Base-by-base conservation (phyloP, 1,284 basidiomycete species). In the Apiotrichum veenhuisii region DNA sequence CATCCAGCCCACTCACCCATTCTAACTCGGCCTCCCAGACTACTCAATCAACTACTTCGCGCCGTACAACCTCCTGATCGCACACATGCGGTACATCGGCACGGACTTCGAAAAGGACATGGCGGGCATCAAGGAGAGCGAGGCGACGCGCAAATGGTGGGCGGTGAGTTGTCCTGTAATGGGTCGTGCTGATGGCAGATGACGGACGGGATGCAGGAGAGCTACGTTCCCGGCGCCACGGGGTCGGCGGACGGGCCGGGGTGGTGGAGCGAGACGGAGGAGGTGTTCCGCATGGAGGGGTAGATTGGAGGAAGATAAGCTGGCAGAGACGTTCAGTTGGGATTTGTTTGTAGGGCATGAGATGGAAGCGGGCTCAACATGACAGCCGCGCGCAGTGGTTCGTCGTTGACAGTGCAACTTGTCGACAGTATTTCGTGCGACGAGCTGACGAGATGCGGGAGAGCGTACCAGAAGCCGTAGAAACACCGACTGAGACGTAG, bases 81-180 rank as follows among this genome's bases (percentile, higher is more conserved):
- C 87, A 0, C 75, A 75, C 55, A 76, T 77, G 75, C 67, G 74
- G 37, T 79, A 77, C 59, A 69, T 75, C 37, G 77, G 77, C 3
- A 64, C 74, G 10, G 82, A 89, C 66, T 88, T 83, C 52, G 82
- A 82, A 42, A 76, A 65, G 18, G 87, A 89, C 65, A 88, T 89
- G 87, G 79, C 76, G 45, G 79, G 74, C 30, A 81, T 88, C 37
- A 83, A 80, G 8, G 80, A 83, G 26, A 86, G 88, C 69, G 79
- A 82, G 37, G 83, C 85, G 68, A 89, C 87, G 20, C 81, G 82
- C 67, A 71, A 80, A 55, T 91, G 88, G 88, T 90, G 88, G 88
- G 77, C 80, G 65, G 73, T 89, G 56, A 86, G 72, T 71, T 2
- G 20, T 1, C 3, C 4, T 18, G n/a, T 34, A 11, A n/a, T 26